phyloP scores from a whole-genome alignment of 2,329 filamentous ascomycete species.

The Penicillium sp. region DNA sequence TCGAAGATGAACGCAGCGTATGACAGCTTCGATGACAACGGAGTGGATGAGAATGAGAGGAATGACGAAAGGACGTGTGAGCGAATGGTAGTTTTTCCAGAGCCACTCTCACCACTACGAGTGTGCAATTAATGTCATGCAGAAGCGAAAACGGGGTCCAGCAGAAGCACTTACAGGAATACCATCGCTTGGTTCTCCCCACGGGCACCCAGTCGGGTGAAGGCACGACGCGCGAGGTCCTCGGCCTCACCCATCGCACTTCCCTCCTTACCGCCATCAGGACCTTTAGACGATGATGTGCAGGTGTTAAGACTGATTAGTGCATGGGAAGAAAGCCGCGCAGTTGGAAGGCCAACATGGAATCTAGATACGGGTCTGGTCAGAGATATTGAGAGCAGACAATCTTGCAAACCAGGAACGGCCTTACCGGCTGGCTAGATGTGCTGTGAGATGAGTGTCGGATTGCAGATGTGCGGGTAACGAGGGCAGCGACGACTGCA shows the following conservation, averaged over 20 bases:
- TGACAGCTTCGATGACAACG: conserved; percentile 89
- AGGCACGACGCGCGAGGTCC: conserved; percentile 86
- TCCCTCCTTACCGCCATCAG: conserved; percentile 88
- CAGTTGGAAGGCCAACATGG: conserved; percentile 87
- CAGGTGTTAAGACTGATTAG: conserved; percentile 95
- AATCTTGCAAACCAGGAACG: neutral
- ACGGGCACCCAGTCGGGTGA: conserved; percentile 80
- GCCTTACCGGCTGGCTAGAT: conserved; percentile 56
- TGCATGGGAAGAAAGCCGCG: conserved; percentile 86
- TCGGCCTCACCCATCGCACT: conserved; percentile 92
- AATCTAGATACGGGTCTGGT: conserved; percentile 72
- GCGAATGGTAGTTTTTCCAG: conserved; percentile 93
- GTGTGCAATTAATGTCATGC: conserved; percentile 32
- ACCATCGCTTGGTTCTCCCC: conserved; percentile 92
- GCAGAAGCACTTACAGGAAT: conserved; percentile 73
- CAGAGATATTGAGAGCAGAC: neutral
- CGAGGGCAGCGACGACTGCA: conserved; percentile 83
- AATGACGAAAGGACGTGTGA: conserved; percentile 86
- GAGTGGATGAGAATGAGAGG: conserved; percentile 87
- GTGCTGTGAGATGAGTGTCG: conserved; percentile 57
- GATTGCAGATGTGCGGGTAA: conserved; percentile 72
- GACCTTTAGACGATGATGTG: conserved; percentile 82
- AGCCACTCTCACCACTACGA: conserved; percentile 86
- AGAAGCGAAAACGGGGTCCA: neutral
- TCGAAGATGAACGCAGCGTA: conserved; percentile 96